Evolutionary conservation across 2,329 filamentous ascomycete genomes (phyloP), one percentile per base, ranked within the genome.

Genomic region (Salinomyces thailandicus): DNA sequence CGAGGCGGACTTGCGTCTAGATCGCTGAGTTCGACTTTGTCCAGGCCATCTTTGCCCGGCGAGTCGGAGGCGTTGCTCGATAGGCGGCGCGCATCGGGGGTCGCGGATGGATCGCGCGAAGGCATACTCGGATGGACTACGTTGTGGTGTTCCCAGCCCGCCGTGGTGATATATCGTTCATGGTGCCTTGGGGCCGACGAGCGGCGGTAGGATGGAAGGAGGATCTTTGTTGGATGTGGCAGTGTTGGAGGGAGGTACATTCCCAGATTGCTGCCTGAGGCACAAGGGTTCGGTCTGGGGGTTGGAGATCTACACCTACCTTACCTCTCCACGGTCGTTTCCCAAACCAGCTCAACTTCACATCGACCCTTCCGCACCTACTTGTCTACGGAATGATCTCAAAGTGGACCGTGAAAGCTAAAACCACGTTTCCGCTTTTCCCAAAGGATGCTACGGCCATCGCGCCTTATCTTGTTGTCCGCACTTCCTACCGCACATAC

Each of bases 21-120:
- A 34, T 58, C 54, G 48, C 51, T 54, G 31, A 58, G 50, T 39
- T 57, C 52, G 35, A 60, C 53, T 36, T 53, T 53, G 36, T 54
- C 55, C 33, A 59, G 44, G 41, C 51, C 55, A 52, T 57, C 54
- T 44, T 50, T 52, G 24, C 40, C 37, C 11, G 33, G 24, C 16
- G 34, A 26, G 24, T 32, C 35, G 18, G 24, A 29, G n/a, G 33
- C 31, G 41, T 38, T 47, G 45, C 36, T 46, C 11, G 34, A 38
- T n/a, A 24, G 33, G 30, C 39, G 34, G 13, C 38, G 38, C 6
- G 36, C 32, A 19, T 43, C 39, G 3, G 39, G 34, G 5, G 44
- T 37, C 26, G 42, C 34, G 5, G 46, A 43, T 4, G 39, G 33
- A 15, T 44, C 46, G 37, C 38, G 41, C 3, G 39, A 43, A 29